Evolutionary conservation across 2,329 filamentous ascomycete species (phyloP).

Genomic region (Penicillium janthinellum): DNA sequence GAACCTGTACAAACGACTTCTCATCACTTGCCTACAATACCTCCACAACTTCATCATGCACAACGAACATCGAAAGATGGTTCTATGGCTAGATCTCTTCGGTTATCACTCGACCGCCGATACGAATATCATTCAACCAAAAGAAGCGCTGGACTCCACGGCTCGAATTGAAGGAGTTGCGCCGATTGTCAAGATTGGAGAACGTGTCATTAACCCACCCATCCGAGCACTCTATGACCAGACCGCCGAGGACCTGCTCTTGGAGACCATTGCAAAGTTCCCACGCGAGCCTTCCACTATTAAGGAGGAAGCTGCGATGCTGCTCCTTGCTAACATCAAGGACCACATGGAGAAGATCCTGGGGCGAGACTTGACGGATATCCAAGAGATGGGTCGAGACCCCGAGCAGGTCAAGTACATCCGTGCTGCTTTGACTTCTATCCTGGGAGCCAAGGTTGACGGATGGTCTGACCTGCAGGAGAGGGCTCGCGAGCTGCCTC

Average conservation of each 20-base stretch:
- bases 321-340: slow-evolving; percentile 52
- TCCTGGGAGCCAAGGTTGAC: slow-evolving; percentile 48
- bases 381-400: slow-evolving; percentile 50
- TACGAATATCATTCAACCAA: slow-evolving; percentile 48
- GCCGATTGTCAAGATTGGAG: slow-evolving; percentile 46
- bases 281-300: slow-evolving; percentile 47
- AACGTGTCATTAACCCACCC: slow-evolving; percentile 45
- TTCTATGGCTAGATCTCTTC: slow-evolving; percentile 67
- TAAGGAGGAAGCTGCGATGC: slow-evolving; percentile 50
- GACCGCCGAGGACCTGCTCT: slow-evolving; percentile 46
- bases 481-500: slow-evolving; percentile 39
- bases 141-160: slow-evolving; percentile 44
- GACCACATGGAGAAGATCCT: slow-evolving; percentile 52
- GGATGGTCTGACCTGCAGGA: slow-evolving; percentile 48
- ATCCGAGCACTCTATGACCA: slow-evolving; percentile 47
- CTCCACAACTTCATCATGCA: slow-evolving; percentile 67
- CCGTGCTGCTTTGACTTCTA: slow-evolving; percentile 46
- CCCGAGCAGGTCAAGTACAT: slow-evolving; percentile 50
- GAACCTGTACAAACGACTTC: slow-evolving; percentile 65
- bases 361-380: slow-evolving; percentile 46
- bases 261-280: slow-evolving; percentile 49
- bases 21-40: slow-evolving; percentile 68
- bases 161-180: slow-evolving; percentile 43
- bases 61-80: slow-evolving; percentile 66
- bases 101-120: slow-evolving; percentile 56